Evolutionary conservation across 805 yeast genomes (phyloP), one percentile per base, ranked within the genome.

Genomic region (Sugiyamaella smithiae): DNA sequence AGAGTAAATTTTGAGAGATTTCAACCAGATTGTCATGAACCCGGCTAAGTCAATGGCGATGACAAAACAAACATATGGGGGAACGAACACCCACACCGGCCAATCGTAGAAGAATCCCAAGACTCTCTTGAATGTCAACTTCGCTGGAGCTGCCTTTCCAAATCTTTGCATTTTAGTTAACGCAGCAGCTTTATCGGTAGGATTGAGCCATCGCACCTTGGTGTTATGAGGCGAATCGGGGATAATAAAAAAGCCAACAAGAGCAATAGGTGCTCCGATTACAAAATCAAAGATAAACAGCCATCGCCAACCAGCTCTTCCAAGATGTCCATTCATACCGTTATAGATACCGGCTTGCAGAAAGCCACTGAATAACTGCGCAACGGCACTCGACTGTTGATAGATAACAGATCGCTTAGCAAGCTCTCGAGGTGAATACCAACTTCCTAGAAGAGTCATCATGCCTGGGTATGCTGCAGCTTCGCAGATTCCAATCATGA

Each of bases 261-360:
- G 12, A 0, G 74, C 75, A 14, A 70, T 62, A 4, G 67, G 69
- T 17, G 69, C 56, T 4, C 68, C 64, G 33, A 72, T 62, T 46
- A 81, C 65, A 23, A 85, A 82, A 61, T 83, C 85, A 46, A 82
- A 72, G 43, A 82, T 56, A 53, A 82, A 82, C 23, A 82, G 60
- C 81, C 83, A 82, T 46, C 76, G 67, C 86, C 87, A 81, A 19
- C 82, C 82, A 14, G 68, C 67, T 51, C 65, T 60, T 1, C 76
- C 73, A 4, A 54, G 53, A 1, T 59, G 50, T 9, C 77, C 79
- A 29, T 77, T 64, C 67, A 80, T 65, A 22, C 62, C 53, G 19
- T 69, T 57, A 52, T 68, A 74, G 28, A 80, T 71, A 11, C 78
- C 77, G 12, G 82, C 77, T 56, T 80, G 81, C 35, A 82, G 65